These are phyloP conservation scores for Truncatella angustata DNA, from an alignment of 2,329 filamentous ascomycete genomes.

Conservation along the genomic window DNA sequence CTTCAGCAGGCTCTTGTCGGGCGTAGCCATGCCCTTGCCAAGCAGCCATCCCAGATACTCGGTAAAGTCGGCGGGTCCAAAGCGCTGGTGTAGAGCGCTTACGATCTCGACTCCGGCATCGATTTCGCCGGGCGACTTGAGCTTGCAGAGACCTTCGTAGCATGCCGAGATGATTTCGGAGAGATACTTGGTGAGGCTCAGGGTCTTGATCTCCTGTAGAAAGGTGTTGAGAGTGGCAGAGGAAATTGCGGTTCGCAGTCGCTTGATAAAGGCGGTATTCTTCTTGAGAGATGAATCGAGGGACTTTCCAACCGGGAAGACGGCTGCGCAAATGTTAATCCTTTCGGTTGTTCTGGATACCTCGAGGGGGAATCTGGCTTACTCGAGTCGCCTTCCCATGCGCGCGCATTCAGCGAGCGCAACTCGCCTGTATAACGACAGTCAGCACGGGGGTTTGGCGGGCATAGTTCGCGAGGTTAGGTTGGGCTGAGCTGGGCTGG, in stretches of 20 bases:
- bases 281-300: conserved; percentile 96
- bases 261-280: conserved; percentile 97
- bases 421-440: conserved; percentile 72
- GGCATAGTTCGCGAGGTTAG: not conserved
- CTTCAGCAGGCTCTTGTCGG: conserved; percentile 82
- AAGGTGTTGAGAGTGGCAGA: conserved; percentile 78
- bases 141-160: conserved; percentile 88
- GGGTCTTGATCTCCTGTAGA: conserved; percentile 81
- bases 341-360: not conserved
- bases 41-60: conserved; percentile 89
- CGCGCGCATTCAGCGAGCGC: conserved; percentile 80
- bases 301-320: conserved; percentile 73
- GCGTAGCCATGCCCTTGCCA: conserved; percentile 85
- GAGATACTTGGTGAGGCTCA: conserved; percentile 93
- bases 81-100: conserved; percentile 92
- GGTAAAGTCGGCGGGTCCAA: conserved; percentile 87
- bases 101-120: conserved; percentile 89
- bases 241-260: conserved; percentile 85
- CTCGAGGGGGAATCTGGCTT: conserved; percentile 18
- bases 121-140: conserved; percentile 90
- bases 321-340: conserved; percentile 50
- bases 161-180: conserved; percentile 96
- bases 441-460: not conserved
- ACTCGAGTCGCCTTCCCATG: conserved; percentile 90
- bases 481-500: not conserved